Evolutionary conservation across 2,329 filamentous ascomycete genomes (phyloP).

Genomic region (Sporothrix luriei): DNA sequence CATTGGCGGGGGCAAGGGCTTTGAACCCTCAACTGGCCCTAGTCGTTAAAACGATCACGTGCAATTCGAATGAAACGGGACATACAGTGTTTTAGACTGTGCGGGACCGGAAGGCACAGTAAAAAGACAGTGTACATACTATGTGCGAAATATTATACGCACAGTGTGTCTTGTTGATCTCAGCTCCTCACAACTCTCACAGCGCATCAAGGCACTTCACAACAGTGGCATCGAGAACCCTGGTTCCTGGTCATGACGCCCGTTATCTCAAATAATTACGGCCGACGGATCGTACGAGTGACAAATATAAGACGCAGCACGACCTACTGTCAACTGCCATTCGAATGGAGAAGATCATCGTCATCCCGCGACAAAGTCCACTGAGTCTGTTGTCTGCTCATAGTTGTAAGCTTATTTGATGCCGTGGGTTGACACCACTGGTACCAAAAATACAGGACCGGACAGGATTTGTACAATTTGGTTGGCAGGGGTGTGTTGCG

Average conservation of each 20-base stretch:
- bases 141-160: background rate
- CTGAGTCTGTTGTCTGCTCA: background rate
- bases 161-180: background rate
- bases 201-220: no score
- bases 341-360: background rate
- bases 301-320: background rate
- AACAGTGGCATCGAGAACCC: background rate
- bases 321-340: background rate
- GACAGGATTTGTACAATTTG: background rate
- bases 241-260: no score
- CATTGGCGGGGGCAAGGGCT: slow-evolving; percentile 29
- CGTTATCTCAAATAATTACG: background rate
- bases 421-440: background rate
- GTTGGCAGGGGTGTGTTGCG: background rate
- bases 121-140: background rate
- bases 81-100: background rate
- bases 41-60: background rate
- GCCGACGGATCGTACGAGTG: background rate
- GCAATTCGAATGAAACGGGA: background rate
- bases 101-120: background rate
- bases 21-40: slow-evolving; percentile 25
- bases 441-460: background rate
- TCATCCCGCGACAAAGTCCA: background rate
- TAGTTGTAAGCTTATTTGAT: slow-evolving; percentile 14
- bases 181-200: no score